Base-by-base conservation (phyloP, 768 basidiomycete genomes). In the Suillus sp. region DNA sequence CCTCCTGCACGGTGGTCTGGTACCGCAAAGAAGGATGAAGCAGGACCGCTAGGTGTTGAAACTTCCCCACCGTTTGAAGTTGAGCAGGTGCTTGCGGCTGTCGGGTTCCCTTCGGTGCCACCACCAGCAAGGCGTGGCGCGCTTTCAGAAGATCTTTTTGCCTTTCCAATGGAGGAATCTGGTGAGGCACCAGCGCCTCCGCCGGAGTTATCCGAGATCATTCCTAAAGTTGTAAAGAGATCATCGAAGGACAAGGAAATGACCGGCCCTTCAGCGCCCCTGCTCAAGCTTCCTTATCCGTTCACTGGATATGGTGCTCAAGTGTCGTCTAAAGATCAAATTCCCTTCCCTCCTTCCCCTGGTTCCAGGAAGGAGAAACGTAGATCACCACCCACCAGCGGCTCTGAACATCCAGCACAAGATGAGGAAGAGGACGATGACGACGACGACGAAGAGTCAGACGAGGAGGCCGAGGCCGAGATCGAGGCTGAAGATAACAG, bases 341-440 rank as follows among this genome's bases (percentile, higher is more conserved):
- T 93, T 22, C 90, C 91, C 0, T 93, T 92, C 83, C 92, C 90
- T n/a, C 87, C 86, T 9, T 85, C 86, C 1, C 84, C 84, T 22
- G 66, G 75, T 27, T 79, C 78, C 6, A 77, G 77, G 6, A 81
- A 78, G 59, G 78, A 78, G 61, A 78, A 78, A 62, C 74, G 68
- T 9, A 65, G 67, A 51, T 74, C 73, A 4, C 72, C 71, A 38
- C 68, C 64, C 57, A 68, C 67, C 5, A 75, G 74, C n/a, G 62
- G 59, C 34, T 75, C 74, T 1, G 65, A 71, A 0, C 75, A 71
- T 10, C 73, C 75, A 8, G 70, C 70, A 16, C 71, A 65, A n/a
- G 74, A 76, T 7, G 71, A 66, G 0, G 70, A 74, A 0, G 67
- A 62, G 5, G 73, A 71, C 10, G 71, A 65, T 0, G 68, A 63